These are phyloP conservation scores for Panaeolus cyanescens DNA, from an alignment of 768 basidiomycete species.

Conservation along the genomic window DNA sequence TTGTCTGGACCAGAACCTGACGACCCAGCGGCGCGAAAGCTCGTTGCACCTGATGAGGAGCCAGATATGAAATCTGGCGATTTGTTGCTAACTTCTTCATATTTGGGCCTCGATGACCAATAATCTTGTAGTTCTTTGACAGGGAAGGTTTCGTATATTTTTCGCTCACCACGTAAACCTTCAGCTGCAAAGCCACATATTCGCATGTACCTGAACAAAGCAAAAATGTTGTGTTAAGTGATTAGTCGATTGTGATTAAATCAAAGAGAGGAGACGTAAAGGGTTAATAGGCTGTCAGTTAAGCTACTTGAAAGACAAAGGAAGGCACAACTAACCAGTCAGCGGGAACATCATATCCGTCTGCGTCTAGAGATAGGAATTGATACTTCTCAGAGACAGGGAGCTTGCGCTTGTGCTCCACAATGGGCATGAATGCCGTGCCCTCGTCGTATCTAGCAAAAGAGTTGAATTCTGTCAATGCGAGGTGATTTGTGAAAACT, in stretches of 20 bases:
- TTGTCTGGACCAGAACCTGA: constrained; percentile 15
- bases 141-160: constrained; percentile 64
- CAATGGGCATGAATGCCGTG: constrained; percentile 78
- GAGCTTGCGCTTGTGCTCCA: constrained; percentile 55
- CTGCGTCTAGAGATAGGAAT: constrained; percentile 76
- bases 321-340: constrained; percentile 63
- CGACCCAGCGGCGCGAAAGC: constrained; percentile 8
- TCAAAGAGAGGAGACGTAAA: constrained; percentile 2
- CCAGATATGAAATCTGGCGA: constrained; percentile 34
- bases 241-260: constrained; percentile 1
- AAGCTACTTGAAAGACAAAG: constrained; percentile 5
- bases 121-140: constrained; percentile 75
- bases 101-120: constrained; percentile 64
- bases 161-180: constrained; percentile 63
- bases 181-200: constrained; percentile 75
- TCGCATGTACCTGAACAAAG: constrained; percentile 65
- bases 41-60: constrained; percentile 9
- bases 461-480: constrained; percentile 9
- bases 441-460: constrained; percentile 78
- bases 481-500: neutral
- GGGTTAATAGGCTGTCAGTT: neutral
- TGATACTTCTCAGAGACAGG: constrained; percentile 60
- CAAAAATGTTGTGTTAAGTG: neutral
- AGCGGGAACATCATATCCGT: constrained; percentile 73
- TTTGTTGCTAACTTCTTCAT: constrained; percentile 42